Evolutionary conservation across 352 stramenopile species (phyloP).

Genomic region (Pythium scleroteichum): DNA sequence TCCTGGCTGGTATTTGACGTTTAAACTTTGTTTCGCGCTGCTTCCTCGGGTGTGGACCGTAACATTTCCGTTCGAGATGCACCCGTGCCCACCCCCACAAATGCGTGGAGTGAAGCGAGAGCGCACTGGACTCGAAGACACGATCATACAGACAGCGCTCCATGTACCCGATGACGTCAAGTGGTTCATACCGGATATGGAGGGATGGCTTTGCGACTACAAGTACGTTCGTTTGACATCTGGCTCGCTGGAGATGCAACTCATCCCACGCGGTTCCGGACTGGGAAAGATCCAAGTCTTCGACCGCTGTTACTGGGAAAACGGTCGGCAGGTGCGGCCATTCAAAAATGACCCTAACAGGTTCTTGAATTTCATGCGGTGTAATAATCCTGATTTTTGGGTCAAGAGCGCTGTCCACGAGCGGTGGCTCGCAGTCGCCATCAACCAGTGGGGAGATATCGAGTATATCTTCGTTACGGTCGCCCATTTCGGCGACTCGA

Average conservation of each 20-base stretch:
- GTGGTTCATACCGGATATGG: neutral
- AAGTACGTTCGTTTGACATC: neutral
- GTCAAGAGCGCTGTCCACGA: neutral
- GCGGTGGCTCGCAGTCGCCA: neutral
- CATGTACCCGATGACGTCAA: neutral
- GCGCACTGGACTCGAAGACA: neutral
- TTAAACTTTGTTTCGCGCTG: no score
- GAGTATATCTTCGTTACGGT: neutral
- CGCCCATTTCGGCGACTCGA: neutral
- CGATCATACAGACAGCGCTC: neutral
- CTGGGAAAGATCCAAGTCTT: neutral
- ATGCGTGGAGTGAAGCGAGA: no score
- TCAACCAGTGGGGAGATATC: neutral
- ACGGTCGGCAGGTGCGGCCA: neutral
- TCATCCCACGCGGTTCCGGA: neutral
- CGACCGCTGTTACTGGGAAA: neutral
- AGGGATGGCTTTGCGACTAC: slow-evolving; percentile 1
- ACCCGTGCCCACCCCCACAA: no score
- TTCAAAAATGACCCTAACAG: neutral
- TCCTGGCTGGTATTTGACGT: no score
- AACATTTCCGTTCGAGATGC: no score
- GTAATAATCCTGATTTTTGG: neutral
- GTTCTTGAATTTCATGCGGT: neutral
- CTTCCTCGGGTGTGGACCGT: no score
- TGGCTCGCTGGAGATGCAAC: neutral